Evolutionary conservation across 208 protist species (phyloP).

Genomic region (Herpetomonas muscarum): DNA sequence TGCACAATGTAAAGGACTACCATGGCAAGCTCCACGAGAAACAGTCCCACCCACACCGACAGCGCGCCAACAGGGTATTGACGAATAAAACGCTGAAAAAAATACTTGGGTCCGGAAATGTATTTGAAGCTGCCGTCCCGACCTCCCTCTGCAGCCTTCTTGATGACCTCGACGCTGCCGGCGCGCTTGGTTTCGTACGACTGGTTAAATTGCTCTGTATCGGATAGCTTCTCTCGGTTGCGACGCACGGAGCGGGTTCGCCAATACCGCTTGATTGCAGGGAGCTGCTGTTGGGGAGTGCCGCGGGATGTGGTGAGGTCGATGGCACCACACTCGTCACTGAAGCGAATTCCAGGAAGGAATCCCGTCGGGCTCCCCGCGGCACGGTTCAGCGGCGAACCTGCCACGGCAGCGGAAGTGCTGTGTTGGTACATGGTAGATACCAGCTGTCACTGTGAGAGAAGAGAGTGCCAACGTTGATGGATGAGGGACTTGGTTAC

Average conservation of each 20-base stretch:
- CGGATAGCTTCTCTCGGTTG: slow-evolving; percentile 15
- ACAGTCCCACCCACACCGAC: slow-evolving; percentile 74
- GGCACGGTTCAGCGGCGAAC: neutral
- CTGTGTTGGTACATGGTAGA: neutral
- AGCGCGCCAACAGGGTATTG: slow-evolving; percentile 65
- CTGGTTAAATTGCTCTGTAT: slow-evolving; percentile 28
- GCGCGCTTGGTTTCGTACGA: slow-evolving; percentile 8
- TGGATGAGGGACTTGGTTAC: too few relatives aligned
- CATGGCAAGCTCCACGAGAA: slow-evolving; percentile 66
- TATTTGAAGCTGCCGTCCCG: slow-evolving; percentile 49
- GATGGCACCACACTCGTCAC: slow-evolving; percentile 16
- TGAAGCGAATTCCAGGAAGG: slow-evolving; percentile 6
- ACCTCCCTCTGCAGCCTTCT: slow-evolving; percentile 8
- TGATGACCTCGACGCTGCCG: slow-evolving; percentile 1
- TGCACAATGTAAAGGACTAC: slow-evolving; percentile 71
- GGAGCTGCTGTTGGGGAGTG: slow-evolving; percentile 30
- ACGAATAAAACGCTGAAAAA: slow-evolving; percentile 75
- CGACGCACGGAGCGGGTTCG: slow-evolving; percentile 36
- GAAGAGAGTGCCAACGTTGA: too few relatives aligned
- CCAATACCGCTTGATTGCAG: slow-evolving; percentile 42
- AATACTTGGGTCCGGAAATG: slow-evolving; percentile 67
- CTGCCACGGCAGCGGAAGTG: neutral
- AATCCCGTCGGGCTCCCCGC: neutral
- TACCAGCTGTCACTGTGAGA: neutral
- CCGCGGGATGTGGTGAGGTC: slow-evolving; percentile 49